Conservation (phyloP, 2,329 filamentous ascomycete genomes). For the Colletotrichum paranaense region DNA sequence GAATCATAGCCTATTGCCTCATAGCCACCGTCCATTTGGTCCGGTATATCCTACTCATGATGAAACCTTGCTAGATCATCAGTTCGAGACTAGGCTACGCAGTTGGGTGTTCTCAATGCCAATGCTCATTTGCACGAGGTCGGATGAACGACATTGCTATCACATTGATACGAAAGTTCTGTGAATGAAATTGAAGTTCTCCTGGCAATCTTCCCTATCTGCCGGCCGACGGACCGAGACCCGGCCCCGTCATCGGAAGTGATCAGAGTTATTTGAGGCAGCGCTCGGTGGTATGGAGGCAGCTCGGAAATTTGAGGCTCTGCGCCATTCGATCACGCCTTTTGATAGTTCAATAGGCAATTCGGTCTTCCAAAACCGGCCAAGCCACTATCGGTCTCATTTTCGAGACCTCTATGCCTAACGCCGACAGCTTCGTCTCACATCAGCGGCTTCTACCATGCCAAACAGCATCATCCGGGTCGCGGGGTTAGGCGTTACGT, state of each 20-base stretch:
- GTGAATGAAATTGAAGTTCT: neutral
- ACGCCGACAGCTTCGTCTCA: neutral
- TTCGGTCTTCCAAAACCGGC: neutral
- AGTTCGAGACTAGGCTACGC: neutral
- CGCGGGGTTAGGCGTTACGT: slow-evolving; percentile 18
- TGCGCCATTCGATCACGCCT: neutral
- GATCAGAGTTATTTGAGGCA: neutral
- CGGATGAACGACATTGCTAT: neutral
- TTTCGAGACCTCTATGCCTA: neutral
- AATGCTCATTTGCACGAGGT: neutral
- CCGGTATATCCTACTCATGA: too few relatives aligned
- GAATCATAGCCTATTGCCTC: too few relatives aligned
- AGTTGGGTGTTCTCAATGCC: neutral
- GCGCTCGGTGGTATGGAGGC: neutral
- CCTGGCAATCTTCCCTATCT: neutral
- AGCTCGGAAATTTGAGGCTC: neutral
- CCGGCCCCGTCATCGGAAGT: neutral
- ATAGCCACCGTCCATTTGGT: too few relatives aligned
- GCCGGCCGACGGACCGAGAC: neutral
- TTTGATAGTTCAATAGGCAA: neutral
- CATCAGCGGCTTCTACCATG: too few relatives aligned
- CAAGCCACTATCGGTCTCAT: neutral
- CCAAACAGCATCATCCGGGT: neutral
- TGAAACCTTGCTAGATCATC: neutral
- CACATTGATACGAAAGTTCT: neutral